Evolutionary conservation across 1,284 basidiomycete species (phyloP).

Genomic region (Ceratobasidium sp.): DNA sequence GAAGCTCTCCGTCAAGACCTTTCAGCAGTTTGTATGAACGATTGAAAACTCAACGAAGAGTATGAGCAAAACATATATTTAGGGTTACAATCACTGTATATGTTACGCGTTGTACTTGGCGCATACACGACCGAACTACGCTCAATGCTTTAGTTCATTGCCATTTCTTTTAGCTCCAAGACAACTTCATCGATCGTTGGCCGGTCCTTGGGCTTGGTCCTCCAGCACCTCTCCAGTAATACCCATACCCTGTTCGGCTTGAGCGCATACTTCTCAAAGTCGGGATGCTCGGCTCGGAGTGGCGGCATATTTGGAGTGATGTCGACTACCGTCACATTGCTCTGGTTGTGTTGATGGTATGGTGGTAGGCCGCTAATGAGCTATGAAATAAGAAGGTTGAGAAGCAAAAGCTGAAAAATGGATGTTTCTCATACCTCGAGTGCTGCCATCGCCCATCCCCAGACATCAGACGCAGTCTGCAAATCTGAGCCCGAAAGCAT

Average conservation of each 20-base stretch:
- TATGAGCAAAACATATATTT: too few relatives aligned
- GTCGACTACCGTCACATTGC: neutral
- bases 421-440: conserved; percentile 19
- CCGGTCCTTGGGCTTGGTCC: neutral
- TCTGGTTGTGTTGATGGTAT: conserved; percentile 15
- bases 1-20: too few relatives aligned
- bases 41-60: too few relatives aligned
- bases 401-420: too few relatives aligned
- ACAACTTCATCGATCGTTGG: conserved; percentile 19
- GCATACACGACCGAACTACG: too few relatives aligned
- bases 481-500: conserved; percentile 30
- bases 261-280: conserved; percentile 26
- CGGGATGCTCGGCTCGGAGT: neutral
- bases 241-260: conserved; percentile 18
- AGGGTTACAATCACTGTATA: too few relatives aligned
- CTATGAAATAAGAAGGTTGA: too few relatives aligned
- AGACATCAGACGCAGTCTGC: conserved; percentile 36
- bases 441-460: conserved; percentile 41
- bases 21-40: too few relatives aligned
- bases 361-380: conserved; percentile 16
- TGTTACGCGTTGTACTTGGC: too few relatives aligned
- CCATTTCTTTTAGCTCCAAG: conserved; percentile 9
- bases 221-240: conserved; percentile 26
- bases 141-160: neutral
- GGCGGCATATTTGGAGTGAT: neutral